A percentile compares a stretch with the other conserved stretches of the same genome.
Conservation (phyloP, 2,329 filamentous ascomycete genomes). For the Gnomoniopsis smithogilvyi region DNA sequence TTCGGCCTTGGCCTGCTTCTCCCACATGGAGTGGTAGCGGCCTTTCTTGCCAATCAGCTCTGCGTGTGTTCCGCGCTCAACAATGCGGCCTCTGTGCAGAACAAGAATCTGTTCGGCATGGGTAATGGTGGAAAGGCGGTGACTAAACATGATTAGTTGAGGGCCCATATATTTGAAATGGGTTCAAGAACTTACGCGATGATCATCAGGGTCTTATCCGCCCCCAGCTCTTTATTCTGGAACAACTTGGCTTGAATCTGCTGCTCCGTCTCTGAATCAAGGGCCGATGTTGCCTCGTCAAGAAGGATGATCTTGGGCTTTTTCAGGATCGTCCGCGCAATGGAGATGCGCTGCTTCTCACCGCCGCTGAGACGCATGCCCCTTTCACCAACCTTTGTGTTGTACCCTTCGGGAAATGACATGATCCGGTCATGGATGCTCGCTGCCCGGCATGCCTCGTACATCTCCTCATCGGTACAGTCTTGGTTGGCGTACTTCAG, state of each 20-base stretch:
- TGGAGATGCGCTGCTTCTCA: constrained; percentile 58
- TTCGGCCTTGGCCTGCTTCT: constrained; percentile 79
- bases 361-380: constrained; percentile 56
- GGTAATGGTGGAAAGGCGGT: constrained; percentile 81
- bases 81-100: constrained; percentile 70
- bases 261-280: constrained; percentile 60
- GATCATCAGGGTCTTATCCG: constrained; percentile 87
- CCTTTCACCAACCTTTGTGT: constrained; percentile 51
- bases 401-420: constrained; percentile 50
- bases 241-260: constrained; percentile 66
- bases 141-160: constrained; percentile 41
- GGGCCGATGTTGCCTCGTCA: constrained; percentile 69
- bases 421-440: constrained; percentile 54
- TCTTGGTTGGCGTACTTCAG: constrained; percentile 48
- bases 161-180: not conserved
- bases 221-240: constrained; percentile 59
- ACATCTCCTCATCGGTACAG: constrained; percentile 47
- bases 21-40: constrained; percentile 83
- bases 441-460: constrained; percentile 48
- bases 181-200: constrained; percentile 68
- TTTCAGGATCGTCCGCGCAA: constrained; percentile 65
- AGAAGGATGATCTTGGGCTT: constrained; percentile 67
- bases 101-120: constrained; percentile 84
- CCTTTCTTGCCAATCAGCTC: constrained; percentile 69
- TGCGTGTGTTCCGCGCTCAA: constrained; percentile 75